phyloP scores from a whole-genome alignment of 2,329 filamentous ascomycete genomes.

The Trichoderma citrinoviride region DNA sequence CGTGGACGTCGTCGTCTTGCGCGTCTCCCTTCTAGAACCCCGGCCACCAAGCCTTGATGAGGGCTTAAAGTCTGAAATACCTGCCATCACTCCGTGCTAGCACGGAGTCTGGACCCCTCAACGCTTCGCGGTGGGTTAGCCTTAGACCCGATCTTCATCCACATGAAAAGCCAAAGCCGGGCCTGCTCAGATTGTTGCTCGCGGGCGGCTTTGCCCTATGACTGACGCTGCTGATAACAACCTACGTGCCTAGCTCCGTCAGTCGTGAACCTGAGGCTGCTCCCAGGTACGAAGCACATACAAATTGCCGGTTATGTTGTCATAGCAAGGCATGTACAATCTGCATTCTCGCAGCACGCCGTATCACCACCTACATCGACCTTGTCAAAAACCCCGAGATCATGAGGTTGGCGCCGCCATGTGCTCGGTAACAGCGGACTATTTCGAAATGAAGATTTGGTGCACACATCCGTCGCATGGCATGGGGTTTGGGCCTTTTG shows the following conservation, averaged over 20 bases:
- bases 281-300: no score
- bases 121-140: neutral
- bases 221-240: neutral
- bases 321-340: neutral
- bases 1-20: neutral
- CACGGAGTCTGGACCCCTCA: neutral
- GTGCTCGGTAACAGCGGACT: neutral
- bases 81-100: no score
- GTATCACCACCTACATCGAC: neutral
- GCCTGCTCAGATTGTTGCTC: neutral
- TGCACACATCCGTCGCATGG: neutral
- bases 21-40: slow-evolving; percentile 21
- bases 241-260: neutral
- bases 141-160: slow-evolving; percentile 7
- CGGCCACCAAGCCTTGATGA: slow-evolving; percentile 1
- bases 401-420: neutral
- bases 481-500: neutral
- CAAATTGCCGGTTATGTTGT: no score
- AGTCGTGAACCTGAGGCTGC: neutral
- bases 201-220: neutral
- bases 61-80: slow-evolving; percentile 11
- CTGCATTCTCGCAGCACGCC: neutral
- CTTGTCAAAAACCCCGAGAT: neutral
- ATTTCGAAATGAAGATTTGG: slow-evolving; percentile 6
- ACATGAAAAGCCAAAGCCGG: neutral